Evolutionary conservation across 2,329 filamentous ascomycete species (phyloP).

Genomic region (Coniosporium tulheliwenetii): DNA sequence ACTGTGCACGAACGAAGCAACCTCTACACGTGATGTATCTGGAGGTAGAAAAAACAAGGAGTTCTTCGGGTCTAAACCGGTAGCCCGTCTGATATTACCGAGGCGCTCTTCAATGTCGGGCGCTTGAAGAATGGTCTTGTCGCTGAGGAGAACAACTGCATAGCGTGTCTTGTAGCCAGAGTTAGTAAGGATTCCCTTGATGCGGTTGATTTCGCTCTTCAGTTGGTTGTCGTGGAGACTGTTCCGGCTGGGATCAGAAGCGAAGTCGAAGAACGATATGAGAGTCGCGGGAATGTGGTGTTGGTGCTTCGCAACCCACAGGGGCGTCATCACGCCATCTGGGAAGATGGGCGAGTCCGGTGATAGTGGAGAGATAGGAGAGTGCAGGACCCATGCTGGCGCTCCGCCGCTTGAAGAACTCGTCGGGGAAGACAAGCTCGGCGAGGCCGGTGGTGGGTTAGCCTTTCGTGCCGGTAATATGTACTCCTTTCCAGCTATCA

Average conservation of each 20-base stretch:
- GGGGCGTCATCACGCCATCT: conserved; percentile 68
- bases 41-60: conserved; percentile 70
- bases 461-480: conserved; percentile 47
- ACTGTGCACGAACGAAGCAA: conserved; percentile 57
- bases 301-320: conserved; percentile 85
- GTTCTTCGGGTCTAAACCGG: conserved; percentile 66
- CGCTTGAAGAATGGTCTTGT: conserved; percentile 43
- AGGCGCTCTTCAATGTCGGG: conserved; percentile 60
- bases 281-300: conserved; percentile 65
- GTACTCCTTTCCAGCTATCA: conserved; percentile 31
- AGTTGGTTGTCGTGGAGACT: conserved; percentile 75
- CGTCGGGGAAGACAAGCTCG: conserved; percentile 36
- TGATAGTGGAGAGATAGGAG: conserved; percentile 78
- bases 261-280: conserved; percentile 66
- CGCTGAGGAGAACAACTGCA: conserved; percentile 61
- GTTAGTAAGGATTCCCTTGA: conserved; percentile 51
- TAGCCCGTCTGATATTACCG: conserved; percentile 61
- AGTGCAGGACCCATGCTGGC: conserved; percentile 50
- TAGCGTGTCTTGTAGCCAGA: conserved; percentile 68
- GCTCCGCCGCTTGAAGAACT: conserved; percentile 32
- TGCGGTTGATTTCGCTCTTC: conserved; percentile 69
- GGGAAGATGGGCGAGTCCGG: conserved; percentile 73
- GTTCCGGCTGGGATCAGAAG: conserved; percentile 54
- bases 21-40: conserved; percentile 52
- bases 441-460: conserved; percentile 37